Percentiles rank a stretch among this genome's conserved stretches.
Conservation (phyloP, 805 yeast species). For the Ogataea naganishii region DNA sequence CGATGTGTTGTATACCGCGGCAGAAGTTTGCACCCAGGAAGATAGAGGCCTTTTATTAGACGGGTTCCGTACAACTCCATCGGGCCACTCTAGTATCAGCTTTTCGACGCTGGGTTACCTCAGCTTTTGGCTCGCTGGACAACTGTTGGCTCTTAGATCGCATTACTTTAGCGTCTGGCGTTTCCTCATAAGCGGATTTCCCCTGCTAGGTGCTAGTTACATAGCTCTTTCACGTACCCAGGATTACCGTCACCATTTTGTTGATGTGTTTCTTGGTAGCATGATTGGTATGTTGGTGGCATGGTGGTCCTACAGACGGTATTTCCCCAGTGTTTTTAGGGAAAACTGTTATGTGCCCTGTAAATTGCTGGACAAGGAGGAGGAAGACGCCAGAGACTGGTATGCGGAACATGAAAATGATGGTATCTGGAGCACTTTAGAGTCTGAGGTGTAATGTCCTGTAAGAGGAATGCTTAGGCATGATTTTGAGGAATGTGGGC, state of each 20-base stretch:
- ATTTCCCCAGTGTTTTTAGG: conserved; percentile 35
- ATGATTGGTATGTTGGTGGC: conserved; percentile 57
- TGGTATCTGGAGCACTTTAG: no score
- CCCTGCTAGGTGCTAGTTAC: conserved; percentile 58
- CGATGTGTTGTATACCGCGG: conserved; percentile 46
- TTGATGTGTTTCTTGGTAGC: conserved; percentile 74
- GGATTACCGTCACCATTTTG: conserved; percentile 90
- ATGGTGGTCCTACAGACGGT: conserved; percentile 43
- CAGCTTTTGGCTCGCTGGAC: conserved; percentile 63
- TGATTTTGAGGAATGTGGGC: no score
- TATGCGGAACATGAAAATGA: no score
- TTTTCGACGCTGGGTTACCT: conserved; percentile 61
- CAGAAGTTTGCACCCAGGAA: conserved; percentile 56
- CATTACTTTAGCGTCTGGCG: conserved; percentile 55
- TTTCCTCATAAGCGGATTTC: conserved; percentile 40
- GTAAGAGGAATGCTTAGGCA: no score
- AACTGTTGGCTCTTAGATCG: conserved; percentile 31
- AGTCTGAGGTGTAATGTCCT: no score
- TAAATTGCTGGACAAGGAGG: conserved; percentile 11
- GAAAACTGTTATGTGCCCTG: conserved; percentile 32
- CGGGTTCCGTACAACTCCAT: conserved; percentile 77
- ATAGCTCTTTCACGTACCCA: conserved; percentile 83
- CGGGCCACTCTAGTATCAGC: conserved; percentile 70
- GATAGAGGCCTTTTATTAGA: conserved; percentile 39
- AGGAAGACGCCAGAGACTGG: no score